These are phyloP conservation scores for Seminavis robusta DNA, from an alignment of 108 stramenopile genomes.

Conservation along the genomic window DNA sequence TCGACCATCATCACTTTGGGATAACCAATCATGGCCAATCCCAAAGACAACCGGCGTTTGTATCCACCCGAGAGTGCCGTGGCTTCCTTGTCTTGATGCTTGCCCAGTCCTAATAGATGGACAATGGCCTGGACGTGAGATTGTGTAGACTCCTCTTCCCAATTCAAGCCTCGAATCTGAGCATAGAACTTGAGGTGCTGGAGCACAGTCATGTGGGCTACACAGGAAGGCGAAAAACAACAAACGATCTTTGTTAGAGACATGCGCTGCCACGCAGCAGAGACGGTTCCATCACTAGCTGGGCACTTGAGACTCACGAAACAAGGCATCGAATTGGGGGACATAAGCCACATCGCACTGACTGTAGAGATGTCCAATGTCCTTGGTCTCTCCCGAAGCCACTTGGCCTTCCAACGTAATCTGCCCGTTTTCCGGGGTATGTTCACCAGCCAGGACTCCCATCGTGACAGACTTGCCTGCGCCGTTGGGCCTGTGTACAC, in stretches of 20 bases:
- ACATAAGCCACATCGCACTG: conserved; percentile 38
- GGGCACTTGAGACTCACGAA: too few species aligned
- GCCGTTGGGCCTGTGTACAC: too few species aligned
- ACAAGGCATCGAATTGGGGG: conserved; percentile 65
- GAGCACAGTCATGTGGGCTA: conserved; percentile 49
- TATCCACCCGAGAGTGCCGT: conserved; percentile 83
- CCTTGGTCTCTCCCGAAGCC: background rate
- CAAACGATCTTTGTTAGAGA: too few species aligned
- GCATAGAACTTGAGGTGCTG: conserved; percentile 62
- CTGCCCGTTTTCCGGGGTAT: conserved; percentile 28
- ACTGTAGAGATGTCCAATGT: conserved; percentile 8
- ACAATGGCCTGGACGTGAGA: conserved; percentile 27
- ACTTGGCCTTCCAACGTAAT: conserved; percentile 19
- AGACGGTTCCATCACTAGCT: too few species aligned
- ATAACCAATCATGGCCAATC: conserved; percentile 76
- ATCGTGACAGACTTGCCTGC: conserved; percentile 34
- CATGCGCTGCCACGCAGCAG: too few species aligned
- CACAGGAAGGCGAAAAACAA: too few species aligned
- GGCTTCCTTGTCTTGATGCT: conserved; percentile 22
- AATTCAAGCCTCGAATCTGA: conserved; percentile 32
- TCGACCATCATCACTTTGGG: conserved; percentile 74
- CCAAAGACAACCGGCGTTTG: conserved; percentile 87
- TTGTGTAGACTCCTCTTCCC: conserved; percentile 20
- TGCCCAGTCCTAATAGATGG: conserved; percentile 14
- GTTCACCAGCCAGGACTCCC: conserved; percentile 24